Base-by-base conservation (phyloP, 441 rosid species). In the Euphorbia corollata region DNA sequence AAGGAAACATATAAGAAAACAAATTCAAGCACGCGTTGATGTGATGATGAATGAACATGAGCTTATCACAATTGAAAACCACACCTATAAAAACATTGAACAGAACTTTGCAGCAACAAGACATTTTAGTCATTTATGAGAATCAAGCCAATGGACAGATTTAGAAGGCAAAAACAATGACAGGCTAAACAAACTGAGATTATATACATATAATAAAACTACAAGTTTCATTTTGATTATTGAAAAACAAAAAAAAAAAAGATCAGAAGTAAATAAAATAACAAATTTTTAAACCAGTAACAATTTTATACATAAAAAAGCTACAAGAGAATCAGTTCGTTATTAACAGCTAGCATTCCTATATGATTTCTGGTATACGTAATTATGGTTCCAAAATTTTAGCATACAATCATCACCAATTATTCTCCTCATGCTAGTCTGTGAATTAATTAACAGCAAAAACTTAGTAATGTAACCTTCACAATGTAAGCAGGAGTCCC, bases 401-500 rank as follows among this genome's bases (percentile, higher is more conserved):
- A 53, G 23, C 20, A 62, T n/a, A 5, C 47, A 51, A 24, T 69
- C 53, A 55, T 34, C 56, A 54, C 9, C 59, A 63, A 24, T 23
- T 18, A 13, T 55, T 53, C 16, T 16, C 23, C 27, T 20, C 13
- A 23, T 62, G 6, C 54, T 8, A 24, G 45, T 30, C 58, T 24
- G 19, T 2, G 34, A 23, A 55, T 10, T 16, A 56, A 43, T n/a
- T 5, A 55, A 18, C 18, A 54, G 56, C 23, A n/a, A 47, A 75
- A 77, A 53, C 3, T 68, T 39, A 62, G 73, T 51, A 23, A 68
- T 38, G 71, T 59, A 57, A 90, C 97, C 97, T 93, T 92, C 58
- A 92, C 98, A 65, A 87, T 90, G 74, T 93, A 93, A 67, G 89
- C 89, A 1, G 98, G 97, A 19, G 97, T 93, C 68, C 98, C 96